Base-by-base conservation (phyloP, 2,329 filamentous ascomycete species). In the Epichloe aotearoae region DNA sequence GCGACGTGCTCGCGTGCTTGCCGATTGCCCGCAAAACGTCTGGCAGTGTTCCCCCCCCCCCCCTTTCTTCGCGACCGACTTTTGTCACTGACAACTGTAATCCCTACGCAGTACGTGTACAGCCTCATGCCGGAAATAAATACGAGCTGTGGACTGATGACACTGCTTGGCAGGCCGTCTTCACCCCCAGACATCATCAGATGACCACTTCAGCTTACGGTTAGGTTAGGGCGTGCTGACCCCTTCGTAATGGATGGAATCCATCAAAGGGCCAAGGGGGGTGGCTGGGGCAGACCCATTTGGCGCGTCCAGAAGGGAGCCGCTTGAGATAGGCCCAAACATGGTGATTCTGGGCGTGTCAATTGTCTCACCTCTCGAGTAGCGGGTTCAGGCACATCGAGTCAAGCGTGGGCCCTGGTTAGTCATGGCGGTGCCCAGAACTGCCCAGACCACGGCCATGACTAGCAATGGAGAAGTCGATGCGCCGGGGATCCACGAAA, bases 311-410 rank as follows among this genome's bases (percentile, higher is more conserved):
- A 20, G 3, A 2, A 26, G 19, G 10, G 46, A 19, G 30, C 34
- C 8, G 23, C n/a, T 19, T 4, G 30, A 36, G 33, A 17, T 17
- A 19, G 0, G 34, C 26, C 44, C 26, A 20, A 34, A n/a, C 17
- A 34, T 34, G 23, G 4, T 39, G 17, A 10, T 48, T 40, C 46
- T 37, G n/a, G 40, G 39, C 33, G 47, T 49, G 47, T 19, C 40
- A 44, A 39, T 48, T 50, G 48, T 50, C 48, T 45, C 48, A 50
- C 26, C 15, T 45, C 41, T 39, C 48, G 34, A 39, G 40, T n/a
- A 40, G 30, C 39, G 30, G n/a, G 26, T 17, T 30, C 39, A 43
- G 40, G 47, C 15, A 36, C 44, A 39, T 15, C 10, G 34, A 46
- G 26, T 46, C 19, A 47, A 26, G 33, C 45, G 45, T 47, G 30